Evolutionary conservation across 2,329 filamentous ascomycete species (phyloP).

Genomic region (Albophoma yamanashiensis): DNA sequence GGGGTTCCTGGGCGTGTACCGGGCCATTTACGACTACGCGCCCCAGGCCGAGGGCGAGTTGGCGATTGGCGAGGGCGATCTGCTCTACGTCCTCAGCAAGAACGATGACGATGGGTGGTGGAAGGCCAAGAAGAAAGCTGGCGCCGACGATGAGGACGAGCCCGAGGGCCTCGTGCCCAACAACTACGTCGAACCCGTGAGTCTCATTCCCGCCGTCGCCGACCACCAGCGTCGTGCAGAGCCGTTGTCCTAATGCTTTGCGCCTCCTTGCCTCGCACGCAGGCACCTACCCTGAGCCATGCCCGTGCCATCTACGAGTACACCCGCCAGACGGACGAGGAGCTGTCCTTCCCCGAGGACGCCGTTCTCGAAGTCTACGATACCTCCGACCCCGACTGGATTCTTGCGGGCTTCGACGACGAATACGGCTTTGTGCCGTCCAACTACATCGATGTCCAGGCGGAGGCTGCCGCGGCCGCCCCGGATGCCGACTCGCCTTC

Average conservation of each 20-base stretch:
- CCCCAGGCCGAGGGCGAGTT: conserved; percentile 83
- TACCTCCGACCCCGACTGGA: conserved; percentile 90
- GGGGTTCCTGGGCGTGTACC: conserved; percentile 88
- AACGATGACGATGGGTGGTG: conserved; percentile 76
- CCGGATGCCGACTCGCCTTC: conserved; percentile 26
- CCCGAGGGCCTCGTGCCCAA: conserved; percentile 83
- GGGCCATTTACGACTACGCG: conserved; percentile 84
- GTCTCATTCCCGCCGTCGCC: not conserved
- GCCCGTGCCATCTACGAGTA: conserved; percentile 98
- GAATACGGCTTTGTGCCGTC: conserved; percentile 92
- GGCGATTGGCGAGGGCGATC: conserved; percentile 71
- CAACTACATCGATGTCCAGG: conserved; percentile 80
- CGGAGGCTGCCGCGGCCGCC: conserved; percentile 27
- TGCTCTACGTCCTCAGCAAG: conserved; percentile 84
- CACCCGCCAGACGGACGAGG: conserved; percentile 91
- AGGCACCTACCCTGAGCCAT: conserved; percentile 56
- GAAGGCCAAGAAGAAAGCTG: conserved; percentile 88
- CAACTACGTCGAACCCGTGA: conserved; percentile 89
- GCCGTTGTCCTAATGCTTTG: conserved; percentile 32
- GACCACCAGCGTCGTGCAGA: conserved; percentile 23
- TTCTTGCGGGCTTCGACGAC: conserved; percentile 70
- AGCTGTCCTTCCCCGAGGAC: conserved; percentile 91
- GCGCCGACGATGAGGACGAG: conserved; percentile 76
- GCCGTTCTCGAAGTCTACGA: conserved; percentile 77
- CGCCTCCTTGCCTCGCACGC: not conserved